Conservation (phyloP, 2,329 filamentous ascomycete genomes). For the Fusarium odoratissimum region DNA sequence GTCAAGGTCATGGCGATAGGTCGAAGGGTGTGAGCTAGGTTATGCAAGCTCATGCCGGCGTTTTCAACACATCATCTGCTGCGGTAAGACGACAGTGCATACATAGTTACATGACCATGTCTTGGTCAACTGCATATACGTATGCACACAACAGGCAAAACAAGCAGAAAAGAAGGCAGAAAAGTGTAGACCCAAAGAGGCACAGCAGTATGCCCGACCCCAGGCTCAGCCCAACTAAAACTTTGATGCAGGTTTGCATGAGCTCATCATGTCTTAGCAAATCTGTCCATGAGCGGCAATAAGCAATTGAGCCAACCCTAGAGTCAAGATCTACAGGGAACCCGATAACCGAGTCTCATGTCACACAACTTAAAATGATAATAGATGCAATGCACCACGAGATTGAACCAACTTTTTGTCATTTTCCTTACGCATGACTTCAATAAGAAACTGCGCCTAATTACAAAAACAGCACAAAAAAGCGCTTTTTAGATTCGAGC, state of each 20-base stretch:
- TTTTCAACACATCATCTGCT: conserved; percentile 34
- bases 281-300: conserved; percentile 18
- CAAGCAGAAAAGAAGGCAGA: conserved; percentile 23
- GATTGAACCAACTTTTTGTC: conserved; percentile 43
- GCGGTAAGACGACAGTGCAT: conserved; percentile 34
- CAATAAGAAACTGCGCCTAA: conserved; percentile 40
- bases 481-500: conserved; percentile 45
- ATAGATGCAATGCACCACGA: conserved; percentile 13
- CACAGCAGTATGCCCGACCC: conserved; percentile 38
- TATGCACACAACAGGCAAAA: conserved; percentile 26
- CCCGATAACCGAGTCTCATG: conserved; percentile 33
- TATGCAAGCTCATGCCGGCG: conserved; percentile 30
- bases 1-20: conserved; percentile 31
- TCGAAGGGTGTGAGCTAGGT: conserved; percentile 19
- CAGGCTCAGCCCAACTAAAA: conserved; percentile 39
- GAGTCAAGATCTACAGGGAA: conserved; percentile 22
- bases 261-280: conserved; percentile 17
- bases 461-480: conserved; percentile 44
- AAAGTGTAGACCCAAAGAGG: conserved; percentile 3
- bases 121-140: conserved; percentile 22
- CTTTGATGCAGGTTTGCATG: neutral
- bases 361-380: conserved; percentile 12
- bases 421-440: conserved; percentile 39
- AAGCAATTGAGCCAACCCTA: conserved; percentile 13
- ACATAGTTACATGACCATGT: conserved; percentile 5